Conservation (phyloP, 305 asterid genomes). For the Striga hermonthica region DNA sequence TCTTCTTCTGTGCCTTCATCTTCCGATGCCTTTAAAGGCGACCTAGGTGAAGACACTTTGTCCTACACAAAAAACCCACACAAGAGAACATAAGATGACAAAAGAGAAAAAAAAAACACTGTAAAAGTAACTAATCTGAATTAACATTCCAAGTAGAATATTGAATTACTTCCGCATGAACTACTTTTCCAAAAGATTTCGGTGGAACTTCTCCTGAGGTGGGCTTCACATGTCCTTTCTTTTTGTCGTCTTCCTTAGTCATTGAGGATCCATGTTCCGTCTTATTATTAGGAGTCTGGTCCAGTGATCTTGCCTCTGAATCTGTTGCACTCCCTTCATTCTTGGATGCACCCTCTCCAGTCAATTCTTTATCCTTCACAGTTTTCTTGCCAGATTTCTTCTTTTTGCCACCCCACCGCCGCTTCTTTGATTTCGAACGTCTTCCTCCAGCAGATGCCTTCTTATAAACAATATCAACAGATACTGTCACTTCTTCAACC, state of each 20-base stretch:
- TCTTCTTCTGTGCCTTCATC: constrained; percentile 51
- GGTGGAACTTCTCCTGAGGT: constrained; percentile 39
- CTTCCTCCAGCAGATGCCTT: constrained; percentile 53
- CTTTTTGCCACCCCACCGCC: constrained; percentile 34
- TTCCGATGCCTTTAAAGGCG: constrained; percentile 51
- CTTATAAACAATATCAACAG: constrained; percentile 39
- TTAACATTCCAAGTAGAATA: constrained; percentile 17
- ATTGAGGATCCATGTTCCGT: constrained; percentile 41
- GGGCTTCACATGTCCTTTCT: constrained; percentile 52
- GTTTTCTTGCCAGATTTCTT: constrained; percentile 41
- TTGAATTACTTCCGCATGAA: constrained; percentile 47
- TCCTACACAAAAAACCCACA: constrained; percentile 40
- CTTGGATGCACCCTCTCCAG: constrained; percentile 43
- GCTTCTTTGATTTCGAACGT: constrained; percentile 49
- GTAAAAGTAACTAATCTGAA: constrained; percentile 24
- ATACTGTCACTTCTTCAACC: constrained; percentile 39
- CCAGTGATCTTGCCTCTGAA: constrained; percentile 48
- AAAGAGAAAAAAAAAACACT: constrained; percentile 16
- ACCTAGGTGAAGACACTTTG: constrained; percentile 43
- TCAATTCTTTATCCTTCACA: constrained; percentile 36
- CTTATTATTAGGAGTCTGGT: constrained; percentile 45
- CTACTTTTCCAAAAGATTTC: constrained; percentile 46
- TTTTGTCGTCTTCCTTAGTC: constrained; percentile 46
- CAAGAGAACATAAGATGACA: constrained; percentile 26
- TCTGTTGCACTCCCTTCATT: constrained; percentile 47